phyloP scores from a whole-genome alignment of 345 rosid species.

The Salix arbutifolia region DNA sequence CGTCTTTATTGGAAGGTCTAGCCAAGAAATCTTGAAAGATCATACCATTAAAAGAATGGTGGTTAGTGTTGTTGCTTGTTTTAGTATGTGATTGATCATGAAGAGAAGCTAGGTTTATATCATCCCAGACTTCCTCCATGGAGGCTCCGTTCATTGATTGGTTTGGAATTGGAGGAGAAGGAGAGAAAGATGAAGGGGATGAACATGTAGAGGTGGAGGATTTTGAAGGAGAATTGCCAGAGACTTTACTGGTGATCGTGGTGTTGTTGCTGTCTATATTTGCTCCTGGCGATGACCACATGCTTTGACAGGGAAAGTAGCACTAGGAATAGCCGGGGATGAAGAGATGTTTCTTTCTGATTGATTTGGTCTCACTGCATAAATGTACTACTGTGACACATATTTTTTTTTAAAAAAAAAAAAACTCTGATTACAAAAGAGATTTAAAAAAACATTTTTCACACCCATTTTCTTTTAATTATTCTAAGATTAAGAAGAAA shows the following conservation, averaged over 20 bases:
- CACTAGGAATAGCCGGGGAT: background rate
- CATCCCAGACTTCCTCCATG: constrained; percentile 57
- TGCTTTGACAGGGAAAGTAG: background rate
- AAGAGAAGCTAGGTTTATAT: constrained; percentile 28
- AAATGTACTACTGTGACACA: background rate
- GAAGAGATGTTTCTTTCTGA: background rate
- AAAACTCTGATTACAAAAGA: background rate
- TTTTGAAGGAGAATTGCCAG: constrained; percentile 7
- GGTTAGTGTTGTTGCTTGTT: background rate
- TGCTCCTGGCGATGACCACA: constrained; percentile 15
- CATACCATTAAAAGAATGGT: constrained; percentile 8
- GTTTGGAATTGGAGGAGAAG: constrained; percentile 2
- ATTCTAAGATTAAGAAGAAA: background rate
- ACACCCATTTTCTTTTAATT: background rate
- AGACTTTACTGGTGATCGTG: background rate
- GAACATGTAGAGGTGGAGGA: constrained; percentile 11
- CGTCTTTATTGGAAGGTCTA: constrained; percentile 18
- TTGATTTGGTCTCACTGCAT: background rate
- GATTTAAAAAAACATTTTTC: too few relatives aligned
- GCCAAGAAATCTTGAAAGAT: constrained; percentile 36
- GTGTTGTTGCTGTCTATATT: background rate
- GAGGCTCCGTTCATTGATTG: constrained; percentile 3
- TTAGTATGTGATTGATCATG: background rate
- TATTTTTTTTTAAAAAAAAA: too few relatives aligned
- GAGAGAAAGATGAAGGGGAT: background rate